Percentiles rank a stretch among this genome's conserved stretches.
Conservation (phyloP, 768 basidiomycete species). For the Hypholoma sublateritium region DNA sequence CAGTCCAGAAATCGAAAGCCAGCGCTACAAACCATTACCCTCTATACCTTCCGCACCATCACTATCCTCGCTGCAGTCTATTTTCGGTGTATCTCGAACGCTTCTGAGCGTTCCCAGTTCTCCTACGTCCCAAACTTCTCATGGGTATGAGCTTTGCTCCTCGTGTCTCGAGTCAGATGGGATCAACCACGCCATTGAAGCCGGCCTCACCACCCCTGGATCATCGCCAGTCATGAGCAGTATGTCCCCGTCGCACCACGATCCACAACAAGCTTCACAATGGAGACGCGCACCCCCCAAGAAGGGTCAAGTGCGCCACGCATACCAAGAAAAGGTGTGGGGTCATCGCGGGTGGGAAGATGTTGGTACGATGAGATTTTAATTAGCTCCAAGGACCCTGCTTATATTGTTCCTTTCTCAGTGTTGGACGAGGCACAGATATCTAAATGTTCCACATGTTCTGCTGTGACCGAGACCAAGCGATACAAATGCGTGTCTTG, state of each 20-base stretch:
- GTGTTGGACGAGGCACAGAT: slow-evolving; percentile 70
- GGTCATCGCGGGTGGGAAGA: slow-evolving; percentile 82
- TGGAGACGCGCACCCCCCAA: slow-evolving; percentile 70
- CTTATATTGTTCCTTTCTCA: slow-evolving; percentile 14
- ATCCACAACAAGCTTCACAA: slow-evolving; percentile 51
- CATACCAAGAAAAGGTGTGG: slow-evolving; percentile 88
- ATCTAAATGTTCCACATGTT: slow-evolving; percentile 81
- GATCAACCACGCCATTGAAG: slow-evolving; percentile 72
- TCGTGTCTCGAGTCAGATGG: slow-evolving; percentile 79
- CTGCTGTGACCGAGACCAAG: slow-evolving; percentile 53
- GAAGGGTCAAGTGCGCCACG: slow-evolving; percentile 80
- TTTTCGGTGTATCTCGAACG: slow-evolving; percentile 18
- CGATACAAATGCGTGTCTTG: slow-evolving; percentile 89
- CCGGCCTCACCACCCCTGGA: slow-evolving; percentile 44
- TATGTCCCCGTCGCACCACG: slow-evolving; percentile 53
- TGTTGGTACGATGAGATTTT: slow-evolving; percentile 59
- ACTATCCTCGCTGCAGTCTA: slow-evolving; percentile 15
- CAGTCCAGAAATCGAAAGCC: slow-evolving; percentile 26
- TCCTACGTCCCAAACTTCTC: slow-evolving; percentile 17
- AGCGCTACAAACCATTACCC: slow-evolving; percentile 43
- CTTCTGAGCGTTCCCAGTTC: slow-evolving; percentile 16
- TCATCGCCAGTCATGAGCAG: slow-evolving; percentile 40
- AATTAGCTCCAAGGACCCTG: background rate
- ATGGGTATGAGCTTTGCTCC: slow-evolving; percentile 84
- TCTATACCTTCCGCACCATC: slow-evolving; percentile 39